Evolutionary conservation across 306 rosid genomes (phyloP), one percentile per base, ranked within the genome.

Genomic region (Styphnolobium japonicum): DNA sequence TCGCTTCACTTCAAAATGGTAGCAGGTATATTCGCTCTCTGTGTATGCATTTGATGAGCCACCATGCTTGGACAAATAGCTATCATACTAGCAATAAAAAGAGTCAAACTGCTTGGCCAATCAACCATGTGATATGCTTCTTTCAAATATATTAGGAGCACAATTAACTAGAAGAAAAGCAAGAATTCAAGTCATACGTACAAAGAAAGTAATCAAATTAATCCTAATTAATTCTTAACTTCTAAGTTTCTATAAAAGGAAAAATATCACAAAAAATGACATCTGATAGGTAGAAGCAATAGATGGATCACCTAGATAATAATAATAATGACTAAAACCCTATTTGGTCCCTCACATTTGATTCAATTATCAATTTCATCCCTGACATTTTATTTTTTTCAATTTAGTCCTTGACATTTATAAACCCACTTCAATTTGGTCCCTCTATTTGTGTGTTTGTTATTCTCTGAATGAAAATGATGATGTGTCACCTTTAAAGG

Each of bases 31-130:
- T 83, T 95, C 98, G 21, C 91, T 77, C 84, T 93, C 97, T 29
- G 99, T 95, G 80, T 88, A 95, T 31, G 99, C 99, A 81, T 95
- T 95, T 81, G 99, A 92, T 52, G 93, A 87, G 25, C 99, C 99
- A 77, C 99, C 99, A 60, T 95, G 99, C 85, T 95, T 95, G 83
- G 97, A 95, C 90, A 95, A 87, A 88, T 91, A 95, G 85, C 98
- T 91, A 85, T 95, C 99, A 83, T 93, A 95, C 99, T 95, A 91
- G 75, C 80, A 79, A 88, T 68, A 39, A 67, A 73, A 84, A 90
- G 58, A 82, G 84, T 84, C 81, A 90, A 84, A 82, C 48, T 45
- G 34, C 70, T 68, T 62, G 71, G 73, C 82, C 82, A 75, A 83
- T 81, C 36, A 27, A 83, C 48, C 12, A 36, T 40, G 40, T 7